phyloP scores from a whole-genome alignment of 306 rosid genomes.

The Inga laurina region DNA sequence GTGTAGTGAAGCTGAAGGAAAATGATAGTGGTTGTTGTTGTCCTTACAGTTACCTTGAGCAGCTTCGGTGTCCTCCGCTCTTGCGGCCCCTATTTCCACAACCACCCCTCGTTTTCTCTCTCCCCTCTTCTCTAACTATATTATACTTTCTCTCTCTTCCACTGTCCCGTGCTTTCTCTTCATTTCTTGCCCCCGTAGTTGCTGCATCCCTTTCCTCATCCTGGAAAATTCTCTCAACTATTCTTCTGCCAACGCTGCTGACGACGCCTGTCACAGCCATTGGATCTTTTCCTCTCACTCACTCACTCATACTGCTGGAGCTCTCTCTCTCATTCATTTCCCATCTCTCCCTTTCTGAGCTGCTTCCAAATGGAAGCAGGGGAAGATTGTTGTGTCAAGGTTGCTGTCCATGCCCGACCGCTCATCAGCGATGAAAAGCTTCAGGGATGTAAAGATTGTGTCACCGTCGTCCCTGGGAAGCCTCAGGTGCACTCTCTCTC shows the following conservation, averaged over 20 bases:
- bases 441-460: slow-evolving; percentile 98
- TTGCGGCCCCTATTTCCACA: slow-evolving; percentile 36
- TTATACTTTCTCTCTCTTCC: slow-evolving; percentile 49
- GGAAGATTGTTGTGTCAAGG: slow-evolving; percentile 93
- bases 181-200: neutral
- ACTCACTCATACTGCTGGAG: neutral
- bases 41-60: slow-evolving; percentile 46
- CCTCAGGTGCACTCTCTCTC: slow-evolving; percentile 78
- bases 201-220: slow-evolving; percentile 9
- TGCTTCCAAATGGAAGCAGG: slow-evolving; percentile 72
- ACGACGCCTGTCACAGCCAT: neutral
- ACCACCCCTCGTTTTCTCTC: slow-evolving; percentile 41
- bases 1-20: slow-evolving; percentile 58
- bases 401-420: slow-evolving; percentile 94
- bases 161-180: slow-evolving; percentile 11
- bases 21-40: slow-evolving; percentile 52
- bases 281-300: slow-evolving; percentile 7
- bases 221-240: neutral
- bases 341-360: slow-evolving; percentile 14
- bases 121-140: slow-evolving; percentile 24
- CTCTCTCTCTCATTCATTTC: slow-evolving; percentile 20
- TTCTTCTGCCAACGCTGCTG: neutral
- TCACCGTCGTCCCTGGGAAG: slow-evolving; percentile 81
- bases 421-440: slow-evolving; percentile 88
- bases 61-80: slow-evolving; percentile 16